These are phyloP conservation scores for Leucocoprinus leucothites DNA, from an alignment of 768 basidiomycete genomes.

Conservation along the genomic window DNA sequence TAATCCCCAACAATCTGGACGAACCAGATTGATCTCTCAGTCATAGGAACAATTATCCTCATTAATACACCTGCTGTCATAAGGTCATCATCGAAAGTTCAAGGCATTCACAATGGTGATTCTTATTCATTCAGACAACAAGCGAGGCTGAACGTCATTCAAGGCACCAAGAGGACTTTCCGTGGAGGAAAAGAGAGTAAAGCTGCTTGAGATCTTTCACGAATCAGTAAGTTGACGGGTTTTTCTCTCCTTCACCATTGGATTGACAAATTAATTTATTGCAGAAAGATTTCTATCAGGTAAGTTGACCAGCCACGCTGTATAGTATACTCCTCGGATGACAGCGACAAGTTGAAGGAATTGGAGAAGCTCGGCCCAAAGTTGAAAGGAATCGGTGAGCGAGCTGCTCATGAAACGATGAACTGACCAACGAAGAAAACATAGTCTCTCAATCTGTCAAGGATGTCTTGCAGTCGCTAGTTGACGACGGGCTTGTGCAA, in stretches of 20 bases:
- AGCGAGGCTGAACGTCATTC: neutral
- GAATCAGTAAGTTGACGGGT: conserved; percentile 59
- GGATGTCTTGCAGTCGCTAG: conserved; percentile 83
- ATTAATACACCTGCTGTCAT: too few relatives aligned
- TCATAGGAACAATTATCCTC: too few relatives aligned
- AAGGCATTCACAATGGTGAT: too few relatives aligned
- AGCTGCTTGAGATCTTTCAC: conserved; percentile 89
- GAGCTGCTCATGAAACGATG: neutral
- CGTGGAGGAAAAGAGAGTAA: conserved; percentile 85
- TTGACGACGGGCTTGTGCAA: conserved; percentile 84
- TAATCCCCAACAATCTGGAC: too few relatives aligned
- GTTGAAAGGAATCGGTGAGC: conserved; percentile 83
- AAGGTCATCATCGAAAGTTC: too few relatives aligned
- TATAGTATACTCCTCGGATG: neutral
- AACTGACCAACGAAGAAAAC: neutral
- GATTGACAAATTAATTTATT: neutral
- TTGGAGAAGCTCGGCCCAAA: conserved; percentile 88
- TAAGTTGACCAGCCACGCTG: neutral
- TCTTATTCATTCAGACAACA: neutral
- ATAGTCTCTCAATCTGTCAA: conserved; percentile 89
- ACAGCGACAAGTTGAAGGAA: conserved; percentile 70
- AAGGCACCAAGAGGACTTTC: conserved; percentile 84
- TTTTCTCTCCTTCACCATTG: neutral
- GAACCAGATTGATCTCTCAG: too few relatives aligned
- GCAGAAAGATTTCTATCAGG: conserved; percentile 73